A percentile compares a stretch with the other conserved stretches of the same genome.
These are phyloP conservation scores for Closterium sp. DNA, from an alignment of 139 green algal species.

Conservation along the genomic window DNA sequence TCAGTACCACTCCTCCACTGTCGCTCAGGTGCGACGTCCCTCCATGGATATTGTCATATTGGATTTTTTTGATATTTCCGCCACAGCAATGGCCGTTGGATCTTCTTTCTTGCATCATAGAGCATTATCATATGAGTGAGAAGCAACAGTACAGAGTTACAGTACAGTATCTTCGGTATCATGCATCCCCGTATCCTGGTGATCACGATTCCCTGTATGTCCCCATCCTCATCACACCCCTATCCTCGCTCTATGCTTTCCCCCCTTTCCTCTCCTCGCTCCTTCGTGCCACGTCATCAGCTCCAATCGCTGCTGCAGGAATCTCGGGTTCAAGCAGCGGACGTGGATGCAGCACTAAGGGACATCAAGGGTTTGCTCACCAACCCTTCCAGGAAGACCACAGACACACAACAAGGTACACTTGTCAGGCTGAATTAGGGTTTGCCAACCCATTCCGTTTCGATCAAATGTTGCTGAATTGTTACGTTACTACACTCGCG, in stretches of 20 bases:
- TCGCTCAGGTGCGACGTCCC: neutral
- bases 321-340: neutral
- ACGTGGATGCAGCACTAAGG: neutral
- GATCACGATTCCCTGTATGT: neutral
- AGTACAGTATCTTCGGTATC: too few species aligned
- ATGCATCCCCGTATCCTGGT: neutral
- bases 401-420: neutral
- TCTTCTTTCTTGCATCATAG: neutral
- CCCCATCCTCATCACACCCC: neutral
- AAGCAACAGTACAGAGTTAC: neutral
- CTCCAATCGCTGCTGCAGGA: neutral
- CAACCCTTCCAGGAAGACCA: neutral
- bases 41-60: too few species aligned
- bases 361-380: neutral
- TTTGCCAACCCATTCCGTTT: too few species aligned
- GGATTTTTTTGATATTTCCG: too few species aligned
- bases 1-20: neutral
- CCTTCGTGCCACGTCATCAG: neutral
- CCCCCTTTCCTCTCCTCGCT: too few species aligned
- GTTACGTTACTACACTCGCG: too few species aligned
- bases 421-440: neutral
- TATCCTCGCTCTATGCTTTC: neutral
- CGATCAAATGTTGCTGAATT: too few species aligned
- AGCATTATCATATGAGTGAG: neutral
- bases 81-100: too few species aligned